Base-by-base conservation (phyloP, 1,139 yeast genomes). In the Yamadazyma aaseri region DNA sequence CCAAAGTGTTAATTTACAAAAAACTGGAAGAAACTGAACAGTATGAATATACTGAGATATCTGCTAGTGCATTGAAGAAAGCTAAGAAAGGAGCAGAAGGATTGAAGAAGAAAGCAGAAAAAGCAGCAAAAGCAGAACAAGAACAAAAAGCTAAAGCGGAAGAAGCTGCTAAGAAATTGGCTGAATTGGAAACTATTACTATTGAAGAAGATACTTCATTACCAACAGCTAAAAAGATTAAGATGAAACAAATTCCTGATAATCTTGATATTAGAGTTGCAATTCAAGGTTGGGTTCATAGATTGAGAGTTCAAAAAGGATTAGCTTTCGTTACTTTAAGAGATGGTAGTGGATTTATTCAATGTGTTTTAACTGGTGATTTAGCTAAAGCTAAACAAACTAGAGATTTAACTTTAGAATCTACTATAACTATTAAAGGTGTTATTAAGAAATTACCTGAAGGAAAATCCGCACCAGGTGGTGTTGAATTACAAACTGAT, bases 381-480 rank as follows among this genome's bases (percentile, higher is more conserved):
- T 73, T 94, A 49, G 97, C 98, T 44, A 80, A 82, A 56, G 96
- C 96, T 34, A 80, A 83, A 62, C 81, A 79, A 60, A 89, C 97
- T 29, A 71, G 74, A 50, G 86, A 84, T 42, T 75, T 94, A 56
- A 90, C 98, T 16, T 67, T 90, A 44, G 99, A 94, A 66, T 76
- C 96, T 13, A 82, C 96, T 15, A 73, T 94, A 24, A 59, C 81
- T 26, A 66, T 94, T 41, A 85, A 76, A 58, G 99, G 99, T 61
- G 76, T 76, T 20, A 71, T 94, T 44, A 75, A 77, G 58, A 79
- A 83, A 53, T 74, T 94, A 33, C 97, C 97, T 36, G 97, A 89
- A 58, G 98, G 98, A 46, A 90, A 94, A 63, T 73, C 84, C 47
- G 99, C 98, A 5, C 97, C 97, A 40, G 98, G 97, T 44, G 96